These are phyloP conservation scores for Geoglossum glabrum DNA, from an alignment of 495 filamentous ascomycete species.

Conservation along the genomic window DNA sequence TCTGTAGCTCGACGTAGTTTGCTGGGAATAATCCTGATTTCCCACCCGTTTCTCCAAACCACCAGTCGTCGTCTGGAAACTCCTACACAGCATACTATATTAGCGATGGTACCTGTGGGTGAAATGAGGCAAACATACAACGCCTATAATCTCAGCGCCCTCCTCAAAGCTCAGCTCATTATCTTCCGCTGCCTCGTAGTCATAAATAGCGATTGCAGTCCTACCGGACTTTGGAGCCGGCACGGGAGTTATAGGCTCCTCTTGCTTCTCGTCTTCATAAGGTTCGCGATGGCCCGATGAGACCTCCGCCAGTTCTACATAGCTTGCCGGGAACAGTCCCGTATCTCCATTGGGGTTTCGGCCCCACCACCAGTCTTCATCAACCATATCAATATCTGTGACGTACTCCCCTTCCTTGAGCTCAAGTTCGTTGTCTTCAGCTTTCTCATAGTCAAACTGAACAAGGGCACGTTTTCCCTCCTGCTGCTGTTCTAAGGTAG, in stretches of 20 bases:
- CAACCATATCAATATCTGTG: constrained; percentile 94
- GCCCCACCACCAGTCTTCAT: constrained; percentile 94
- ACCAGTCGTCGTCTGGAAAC: constrained; percentile 98
- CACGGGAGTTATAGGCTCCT: constrained; percentile 10
- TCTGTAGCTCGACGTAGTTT: constrained; percentile 7
- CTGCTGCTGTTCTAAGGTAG: neutral
- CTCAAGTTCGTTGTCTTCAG: constrained; percentile 89
- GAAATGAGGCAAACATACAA: constrained; percentile 28
- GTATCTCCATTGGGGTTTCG: constrained; percentile 59
- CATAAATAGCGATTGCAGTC: constrained; percentile 67
- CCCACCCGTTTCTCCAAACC: constrained; percentile 70
- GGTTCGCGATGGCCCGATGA: constrained; percentile 15
- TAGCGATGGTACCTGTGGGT: neutral
- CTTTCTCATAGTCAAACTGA: constrained; percentile 93
- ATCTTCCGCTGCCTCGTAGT: constrained; percentile 94
- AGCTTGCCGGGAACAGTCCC: constrained; percentile 91
- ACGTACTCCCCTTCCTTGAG: constrained; percentile 79
- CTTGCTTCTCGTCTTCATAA: constrained; percentile 1
- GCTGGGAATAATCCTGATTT: constrained; percentile 54
- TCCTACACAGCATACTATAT: constrained; percentile 29
- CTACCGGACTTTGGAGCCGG: constrained; percentile 14
- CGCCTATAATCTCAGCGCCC: constrained; percentile 46
- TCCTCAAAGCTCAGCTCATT: constrained; percentile 95
- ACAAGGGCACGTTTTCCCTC: constrained; percentile 51
- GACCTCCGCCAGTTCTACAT: constrained; percentile 64